Conservation (phyloP, 2,329 filamentous ascomycete genomes). For the Nannizzia gypsea region DNA sequence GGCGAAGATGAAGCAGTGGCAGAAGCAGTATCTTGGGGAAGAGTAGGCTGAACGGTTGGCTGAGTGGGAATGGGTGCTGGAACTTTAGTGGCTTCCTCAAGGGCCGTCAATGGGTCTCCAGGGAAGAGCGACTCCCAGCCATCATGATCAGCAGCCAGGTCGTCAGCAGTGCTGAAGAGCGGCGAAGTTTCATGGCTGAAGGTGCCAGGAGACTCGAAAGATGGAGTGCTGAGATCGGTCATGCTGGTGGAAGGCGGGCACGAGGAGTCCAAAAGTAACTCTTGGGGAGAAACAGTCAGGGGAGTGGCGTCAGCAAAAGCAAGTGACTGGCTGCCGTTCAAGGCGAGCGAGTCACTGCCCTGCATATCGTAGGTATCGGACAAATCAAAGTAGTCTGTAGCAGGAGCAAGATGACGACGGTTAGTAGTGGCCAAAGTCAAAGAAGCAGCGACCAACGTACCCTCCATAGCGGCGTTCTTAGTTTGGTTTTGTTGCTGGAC, state of each 20-base stretch:
- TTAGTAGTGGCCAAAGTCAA: not conserved
- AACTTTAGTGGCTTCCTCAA: not conserved
- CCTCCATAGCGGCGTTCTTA: not conserved
- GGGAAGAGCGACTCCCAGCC: constrained; percentile 58
- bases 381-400: not conserved
- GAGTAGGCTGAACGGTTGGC: not conserved
- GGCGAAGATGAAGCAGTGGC: not conserved
- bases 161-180: constrained; percentile 50
- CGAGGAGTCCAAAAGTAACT: constrained; percentile 59
- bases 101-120: not conserved
- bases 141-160: constrained; percentile 42
- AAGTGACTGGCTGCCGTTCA: not conserved
- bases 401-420: not conserved
- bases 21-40: not conserved
- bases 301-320: not conserved
- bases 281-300: constrained; percentile 68
- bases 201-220: constrained; percentile 59
- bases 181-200: constrained; percentile 69
- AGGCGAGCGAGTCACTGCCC: not conserved
- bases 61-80: not conserved
- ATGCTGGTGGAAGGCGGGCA: constrained; percentile 71
- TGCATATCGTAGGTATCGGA: not conserved
- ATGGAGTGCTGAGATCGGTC: constrained; percentile 75
- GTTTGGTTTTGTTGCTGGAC: not conserved
- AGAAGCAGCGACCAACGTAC: not conserved